Conservation (phyloP, 2,329 filamentous ascomycete species). For the Colletotrichum eremochloae region DNA sequence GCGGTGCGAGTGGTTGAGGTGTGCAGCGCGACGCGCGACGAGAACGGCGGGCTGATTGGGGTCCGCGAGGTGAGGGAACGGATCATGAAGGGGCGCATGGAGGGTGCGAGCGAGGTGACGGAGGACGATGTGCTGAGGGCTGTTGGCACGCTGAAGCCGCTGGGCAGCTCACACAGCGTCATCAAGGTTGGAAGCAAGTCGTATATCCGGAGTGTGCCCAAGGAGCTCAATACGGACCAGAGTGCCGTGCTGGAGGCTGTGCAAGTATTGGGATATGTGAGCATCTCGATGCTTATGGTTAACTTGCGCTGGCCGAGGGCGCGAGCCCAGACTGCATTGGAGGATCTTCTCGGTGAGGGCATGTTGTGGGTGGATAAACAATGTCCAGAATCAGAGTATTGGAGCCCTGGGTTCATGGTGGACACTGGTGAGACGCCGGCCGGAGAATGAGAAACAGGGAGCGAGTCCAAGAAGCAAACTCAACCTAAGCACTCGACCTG, state of each 20-base stretch:
- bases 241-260: constrained; percentile 91
- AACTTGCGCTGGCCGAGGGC: constrained; percentile 90
- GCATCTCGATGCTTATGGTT: constrained; percentile 86
- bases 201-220: constrained; percentile 93
- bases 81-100: constrained; percentile 78
- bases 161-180: constrained; percentile 89
- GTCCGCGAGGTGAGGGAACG: constrained; percentile 83
- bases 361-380: constrained; percentile 96
- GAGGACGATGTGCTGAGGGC: constrained; percentile 95
- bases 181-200: constrained; percentile 85
- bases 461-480: constrained; percentile 43
- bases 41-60: constrained; percentile 93
- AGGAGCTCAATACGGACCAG: constrained; percentile 95
- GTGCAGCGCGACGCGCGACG: constrained; percentile 84
- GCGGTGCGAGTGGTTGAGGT: constrained; percentile 96
- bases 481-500: constrained; percentile 33
- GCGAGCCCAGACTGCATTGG: constrained; percentile 88
- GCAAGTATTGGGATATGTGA: constrained; percentile 91
- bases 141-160: constrained; percentile 86
- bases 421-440: constrained; percentile 51
- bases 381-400: constrained; percentile 89
- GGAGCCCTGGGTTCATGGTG: constrained; percentile 84
- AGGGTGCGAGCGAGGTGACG: constrained; percentile 83
- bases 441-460: constrained; percentile 34
- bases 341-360: constrained; percentile 89